Evolutionary conservation across 768 basidiomycete species (phyloP).

Genomic region (Lentinula aciculospora): DNA sequence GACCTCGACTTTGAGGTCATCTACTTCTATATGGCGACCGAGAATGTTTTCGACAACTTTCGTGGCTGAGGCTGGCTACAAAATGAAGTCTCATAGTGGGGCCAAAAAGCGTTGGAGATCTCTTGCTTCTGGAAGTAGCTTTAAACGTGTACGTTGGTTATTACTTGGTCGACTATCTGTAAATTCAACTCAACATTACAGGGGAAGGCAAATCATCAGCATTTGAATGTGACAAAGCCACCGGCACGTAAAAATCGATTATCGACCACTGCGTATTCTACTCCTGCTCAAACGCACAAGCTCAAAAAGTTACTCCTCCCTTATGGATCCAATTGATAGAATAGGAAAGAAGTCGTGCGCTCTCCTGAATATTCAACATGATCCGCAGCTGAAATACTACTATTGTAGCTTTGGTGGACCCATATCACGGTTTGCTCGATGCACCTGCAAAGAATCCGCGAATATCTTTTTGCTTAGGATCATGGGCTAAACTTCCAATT

Average conservation of each 20-base stretch:
- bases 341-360: not conserved
- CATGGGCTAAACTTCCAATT: conserved; percentile 63
- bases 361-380: not conserved
- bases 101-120: conserved; percentile 80
- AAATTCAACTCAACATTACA: conserved; percentile 18
- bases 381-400: not conserved
- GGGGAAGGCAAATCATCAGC: conserved; percentile 68
- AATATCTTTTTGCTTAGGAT: conserved; percentile 72
- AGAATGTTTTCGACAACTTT: conserved; percentile 60
- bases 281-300: conserved; percentile 54
- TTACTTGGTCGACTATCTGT: not conserved
- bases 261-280: conserved; percentile 61
- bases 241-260: conserved; percentile 63
- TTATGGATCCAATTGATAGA: conserved; percentile 43
- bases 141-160: conserved; percentile 58
- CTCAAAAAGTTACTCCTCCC: conserved; percentile 66
- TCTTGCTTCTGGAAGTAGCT: conserved; percentile 53
- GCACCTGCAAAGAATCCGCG: conserved; percentile 57
- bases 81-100: conserved; percentile 76
- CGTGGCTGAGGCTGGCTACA: conserved; percentile 54
- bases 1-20: conserved; percentile 6
- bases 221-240: conserved; percentile 66
- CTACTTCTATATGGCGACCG: conserved; percentile 14
- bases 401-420: not conserved
- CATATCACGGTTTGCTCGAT: not conserved